Evolutionary conservation across 2,329 filamentous ascomycete genomes (phyloP).

Genomic region (Verticillium tricorpus): DNA sequence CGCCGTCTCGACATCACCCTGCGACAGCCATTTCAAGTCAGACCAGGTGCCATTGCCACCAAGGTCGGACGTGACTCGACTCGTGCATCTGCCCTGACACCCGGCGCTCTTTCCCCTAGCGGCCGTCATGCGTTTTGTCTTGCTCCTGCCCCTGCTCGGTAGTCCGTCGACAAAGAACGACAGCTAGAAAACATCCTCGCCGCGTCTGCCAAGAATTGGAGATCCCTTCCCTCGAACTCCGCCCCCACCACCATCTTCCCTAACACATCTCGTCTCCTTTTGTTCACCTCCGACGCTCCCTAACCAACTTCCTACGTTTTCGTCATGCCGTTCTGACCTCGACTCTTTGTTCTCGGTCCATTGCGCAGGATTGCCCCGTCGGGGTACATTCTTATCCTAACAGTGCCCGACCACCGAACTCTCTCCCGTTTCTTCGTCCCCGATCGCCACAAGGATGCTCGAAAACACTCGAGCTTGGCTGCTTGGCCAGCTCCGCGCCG

Average conservation of each 20-base stretch:
- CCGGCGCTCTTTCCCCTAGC: neutral
- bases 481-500: slow-evolving; percentile 35
- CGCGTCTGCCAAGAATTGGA: neutral
- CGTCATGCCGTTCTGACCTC: neutral
- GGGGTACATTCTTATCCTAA: neutral
- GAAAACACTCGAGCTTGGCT: slow-evolving; percentile 8
- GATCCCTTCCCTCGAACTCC: neutral
- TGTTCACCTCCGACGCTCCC: neutral
- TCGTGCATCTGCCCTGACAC: neutral
- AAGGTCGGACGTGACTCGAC: neutral
- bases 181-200: neutral
- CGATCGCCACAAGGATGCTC: neutral
- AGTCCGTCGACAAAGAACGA: neutral
- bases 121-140: neutral
- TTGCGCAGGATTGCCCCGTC: neutral
- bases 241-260: neutral
- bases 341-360: neutral
- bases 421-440: neutral
- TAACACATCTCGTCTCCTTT: neutral
- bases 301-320: neutral
- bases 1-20: neutral
- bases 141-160: neutral
- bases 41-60: neutral
- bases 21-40: neutral
- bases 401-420: neutral